Base-by-base conservation (phyloP, 2,329 filamentous ascomycete genomes). In the Epichloe sylvatica region DNA sequence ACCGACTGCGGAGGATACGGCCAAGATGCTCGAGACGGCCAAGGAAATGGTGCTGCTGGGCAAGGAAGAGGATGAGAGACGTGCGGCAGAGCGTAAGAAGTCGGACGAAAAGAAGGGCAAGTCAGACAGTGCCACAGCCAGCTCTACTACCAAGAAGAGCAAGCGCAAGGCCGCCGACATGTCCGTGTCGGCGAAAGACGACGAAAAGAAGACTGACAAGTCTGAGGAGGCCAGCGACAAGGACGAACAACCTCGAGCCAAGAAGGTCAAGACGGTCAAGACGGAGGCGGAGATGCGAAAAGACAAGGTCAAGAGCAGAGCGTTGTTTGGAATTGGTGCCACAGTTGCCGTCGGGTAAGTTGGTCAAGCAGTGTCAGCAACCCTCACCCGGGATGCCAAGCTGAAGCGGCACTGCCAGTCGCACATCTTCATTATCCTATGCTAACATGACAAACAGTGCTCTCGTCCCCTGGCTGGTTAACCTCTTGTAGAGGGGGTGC, bases 291-390 rank as follows among this genome's bases (percentile, higher is more conserved):
- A 92, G 67, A 66, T 94, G 57, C 83, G 83, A 66, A 90, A 88
- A 70, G 84, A 94, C 69, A 85, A 82, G 61, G 87, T 96, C 56
- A 83, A 87, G 69, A 87, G 83, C 67, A 80, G 89, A 62, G 88
- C 92, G 44, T 72, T 95, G 53, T 76, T 94, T 54, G 91, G 92
- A 51, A 78, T 97, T 48, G 86, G 83, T 54, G 88, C 88, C 51
- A 92, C 87, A 44, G 76, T 96, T 64, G 87, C 86, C 51, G 77
- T 96, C 66, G 90, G 90, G 92, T 97, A 78, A 72, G 89, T 84
- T 15, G 30, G 30, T 30, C 30, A 15, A 9, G 12, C 23, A 4
- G 6, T 2, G 15, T 21, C 36, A 15, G 47, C 49, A 23, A 21
- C 13, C 41, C 25, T 41, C 19, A 11, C 5, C 19, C 17, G 21